Evolutionary conservation across 148 eudicot genomes (phyloP), one percentile per base, ranked within the genome.

Genomic region (Salicornia ramosissima): DNA sequence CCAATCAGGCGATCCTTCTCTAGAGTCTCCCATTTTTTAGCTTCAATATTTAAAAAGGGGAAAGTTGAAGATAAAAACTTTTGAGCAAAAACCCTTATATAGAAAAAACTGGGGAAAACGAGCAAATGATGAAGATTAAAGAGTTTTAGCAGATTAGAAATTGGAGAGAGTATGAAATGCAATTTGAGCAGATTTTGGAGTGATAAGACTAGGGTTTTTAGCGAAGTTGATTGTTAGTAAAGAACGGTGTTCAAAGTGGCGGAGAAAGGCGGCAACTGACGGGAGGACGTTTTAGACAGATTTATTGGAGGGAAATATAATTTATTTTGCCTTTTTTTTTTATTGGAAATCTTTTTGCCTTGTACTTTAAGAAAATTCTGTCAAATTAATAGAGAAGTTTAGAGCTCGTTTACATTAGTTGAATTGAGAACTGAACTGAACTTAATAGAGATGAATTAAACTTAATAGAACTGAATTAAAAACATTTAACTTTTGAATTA

Each of bases 1-100:
- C 92, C 92, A 88, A 71, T 88, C 92, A 4, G 92, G 92, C 46
- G 92, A 88, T 46, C 80, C 80, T 65, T 86, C 90, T 47, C 88
- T 81, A 15, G 84, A 71, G 40, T 75, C 42, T 55, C 80, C 76
- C 85, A 80, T 80, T 30, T 16, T 73, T 8, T 57, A 59, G 42
- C 68, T 51, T 54, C 65, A 39, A 70, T 10, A 24, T 57, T 59
- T 59, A 15, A 11, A 16, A 19, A 52, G 16, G 10, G 10, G 2
- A 34, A 59, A 59, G 64, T 7, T 18, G 16, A 59, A 59, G 64
- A 1, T 18, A 13, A 22, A 64, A 64, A 13, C 19, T 31, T 19
- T 60, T 33, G 43, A 16, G 36, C 45, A 2, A n/a, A 70, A 45
- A 45, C 22, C 15, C 6, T 3, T 2, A 49, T 11, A 11, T n/a